Evolutionary conservation across 495 filamentous ascomycete species (phyloP), one percentile per base, ranked within the genome.

Genomic region (Neurospora sp.): DNA sequence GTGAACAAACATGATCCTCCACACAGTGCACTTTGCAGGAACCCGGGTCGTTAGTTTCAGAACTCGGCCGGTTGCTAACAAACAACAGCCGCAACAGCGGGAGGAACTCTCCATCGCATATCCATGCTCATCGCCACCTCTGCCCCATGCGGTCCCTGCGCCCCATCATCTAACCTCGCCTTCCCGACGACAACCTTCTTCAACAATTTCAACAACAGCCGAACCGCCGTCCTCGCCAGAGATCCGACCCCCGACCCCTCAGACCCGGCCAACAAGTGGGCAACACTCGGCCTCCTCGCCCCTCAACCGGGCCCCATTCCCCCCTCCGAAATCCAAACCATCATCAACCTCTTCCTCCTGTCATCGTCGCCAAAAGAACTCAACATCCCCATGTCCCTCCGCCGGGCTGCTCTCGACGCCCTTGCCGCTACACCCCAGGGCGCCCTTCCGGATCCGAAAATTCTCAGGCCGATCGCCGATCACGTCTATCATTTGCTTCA

Each of bases 401-500:
- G 82, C 44, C 42, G 31, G 16, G 73, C 78, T 27, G 79, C 78
- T 12, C 75, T 84, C 27, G 40, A 75, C 27, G 79, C 77, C 18
- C 75, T 84, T 39, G 72, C 72, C 2, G 54, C 27, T 18, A 62
- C 27, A 8, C 54, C 54, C 1, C 54, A 62, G 5, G 54, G 54
- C 54, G 48, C 71, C 2, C 78, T 78, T 5, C 78, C 79, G 2
- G 74, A 81, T 69, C 77, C 82, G 5, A 70, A 72, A 31, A 73
- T 76, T 27, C 77, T 84, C 11, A 44, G 70, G 5, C 81, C 82
- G 41, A 77, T 83, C n/a, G 81, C 82, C 46, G 82, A 84, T 69
- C 82, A 84, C 74, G 79, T 79, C 46, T 83, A 83, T 72, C 78
- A 82, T 62, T 82, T 87, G 31, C 81, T 87, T 0, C 82, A 82